Percentiles rank a stretch among this genome's conserved stretches.
These are phyloP conservation scores for Talaromyces sp. DNA, from an alignment of 2,329 filamentous ascomycete species.

Conservation along the genomic window DNA sequence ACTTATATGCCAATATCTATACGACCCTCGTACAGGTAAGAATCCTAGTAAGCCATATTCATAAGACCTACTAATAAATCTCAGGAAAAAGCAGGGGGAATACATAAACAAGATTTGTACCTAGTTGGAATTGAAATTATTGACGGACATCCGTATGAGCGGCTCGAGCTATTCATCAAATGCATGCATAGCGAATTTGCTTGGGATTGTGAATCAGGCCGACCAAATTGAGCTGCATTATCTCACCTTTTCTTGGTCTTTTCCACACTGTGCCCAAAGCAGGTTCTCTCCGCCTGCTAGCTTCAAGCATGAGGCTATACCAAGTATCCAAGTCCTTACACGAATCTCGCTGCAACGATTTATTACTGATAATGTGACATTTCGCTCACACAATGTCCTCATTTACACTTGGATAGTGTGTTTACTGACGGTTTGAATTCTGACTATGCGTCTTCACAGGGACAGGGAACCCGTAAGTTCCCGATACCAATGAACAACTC, in stretches of 20 bases:
- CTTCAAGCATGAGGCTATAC: neutral
- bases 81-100: neutral
- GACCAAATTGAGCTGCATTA: neutral
- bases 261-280: neutral
- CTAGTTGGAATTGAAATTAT: constrained; percentile 6
- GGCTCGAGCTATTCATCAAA: neutral
- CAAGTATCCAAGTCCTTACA: neutral
- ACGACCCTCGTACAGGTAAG: neutral
- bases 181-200: neutral
- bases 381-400: neutral
- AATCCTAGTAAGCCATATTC: neutral
- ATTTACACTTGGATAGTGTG: neutral
- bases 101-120: neutral
- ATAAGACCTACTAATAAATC: neutral
- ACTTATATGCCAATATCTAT: neutral
- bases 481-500: neutral
- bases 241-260: neutral
- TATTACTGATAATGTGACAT: neutral
- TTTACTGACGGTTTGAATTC: neutral
- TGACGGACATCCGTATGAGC: neutral
- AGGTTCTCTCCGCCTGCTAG: neutral
- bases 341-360: neutral
- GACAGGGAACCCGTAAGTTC: neutral
- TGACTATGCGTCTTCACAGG: neutral
- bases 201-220: neutral